Evolutionary conservation across 163 green algal genomes (phyloP), one percentile per base, ranked within the genome.

Genomic region (Scenedesmus sp.): DNA sequence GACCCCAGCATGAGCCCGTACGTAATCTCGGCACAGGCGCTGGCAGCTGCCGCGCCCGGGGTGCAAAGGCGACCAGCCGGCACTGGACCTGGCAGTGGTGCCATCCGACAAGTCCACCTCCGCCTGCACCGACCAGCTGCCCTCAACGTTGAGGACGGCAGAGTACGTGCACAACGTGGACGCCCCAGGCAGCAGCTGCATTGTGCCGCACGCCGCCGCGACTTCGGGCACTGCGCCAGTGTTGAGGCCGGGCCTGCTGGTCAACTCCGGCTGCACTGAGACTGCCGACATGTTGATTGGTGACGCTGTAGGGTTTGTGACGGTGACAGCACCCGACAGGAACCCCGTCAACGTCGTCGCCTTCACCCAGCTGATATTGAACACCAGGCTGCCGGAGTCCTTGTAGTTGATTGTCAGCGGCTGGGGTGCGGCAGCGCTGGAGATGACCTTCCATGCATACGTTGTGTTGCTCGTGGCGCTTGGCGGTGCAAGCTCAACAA

Each of bases 281-380:
- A 85, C 85, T 2, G 20, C n/a, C 22, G 22, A 30, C 1, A 90
- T 61, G 20, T 40, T 90, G 30, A 90, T 18, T 6, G 33, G 16
- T 4, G 44, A 2, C 12, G 70, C 20, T 1, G 85, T 90, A 30
- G 85, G 85, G 85, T 90, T 90, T 59, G 33, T 90, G 33, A 90
- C 26, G 7, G 26, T 78, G 0, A 90, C n/a, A 30, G 49, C 43
- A 9, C 85, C 85, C 1, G 44, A 61, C n/a, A 90, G n/a, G 5
- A 42, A 33, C 20, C 70, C 78, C 10, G 46, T 90, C 9, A 84
- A 20, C 7, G 30, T 4, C 18, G 43, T 1, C 6, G 61, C 72
- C n/a, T 49, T 18, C 2, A 22, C n/a, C 70, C 72, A 90, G 46
- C 70, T 90, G n/a, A 90, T 35, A n/a, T 90, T 90, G 85, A 78